Evolutionary conservation across 2,329 filamentous ascomycete genomes (phyloP), one percentile per base, ranked within the genome.

Genomic region (Pseudogymnoascus sp.): DNA sequence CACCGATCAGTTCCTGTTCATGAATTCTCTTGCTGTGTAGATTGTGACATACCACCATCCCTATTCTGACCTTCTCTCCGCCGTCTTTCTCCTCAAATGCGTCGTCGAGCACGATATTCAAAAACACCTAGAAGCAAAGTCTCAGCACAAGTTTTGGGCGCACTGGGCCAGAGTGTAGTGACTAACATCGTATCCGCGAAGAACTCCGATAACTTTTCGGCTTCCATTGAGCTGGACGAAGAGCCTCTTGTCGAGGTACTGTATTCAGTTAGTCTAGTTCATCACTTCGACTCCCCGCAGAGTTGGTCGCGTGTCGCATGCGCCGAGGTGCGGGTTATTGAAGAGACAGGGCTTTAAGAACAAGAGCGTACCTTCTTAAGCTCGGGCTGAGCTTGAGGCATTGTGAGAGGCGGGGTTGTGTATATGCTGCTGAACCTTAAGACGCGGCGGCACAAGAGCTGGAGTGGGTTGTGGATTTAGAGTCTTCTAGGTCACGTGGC

Each of bases 171-270:
- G 45, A 52, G 7, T 13, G 8, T 59, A 41, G 15, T 12, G 59
- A 67, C 67, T n/a, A 35, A 96, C 94, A 84, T 99, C 94, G 75
- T 97, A 99, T 62, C 94, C 94, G 65, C 94, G 86, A 61, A 99
- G 82, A 58, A 96, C 83, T 60, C 95, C 94, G 73, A 96, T 90
- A 63, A 99, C 92, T 76, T 96, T 97, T 74, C 94, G 89, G 75
- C 92, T 96, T 71, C 94, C 94, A 76, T 99, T 99, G 59, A 99
- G 80, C 75, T 99, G 92, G 67, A 97, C 91, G 75, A 96, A 96
- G 71, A 99, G 83, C 76, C 92, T 84, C 84, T 99, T 99, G 81
- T 99, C 94, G 76, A 99, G 91, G 76, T 99, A 99, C 94, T 99
- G 69, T 57, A 58, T 19, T 19, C 61, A 61, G 63, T 64, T 30